Base-by-base conservation (phyloP, 148 eudicot genomes). In the Hydrangea macrophylla region DNA sequence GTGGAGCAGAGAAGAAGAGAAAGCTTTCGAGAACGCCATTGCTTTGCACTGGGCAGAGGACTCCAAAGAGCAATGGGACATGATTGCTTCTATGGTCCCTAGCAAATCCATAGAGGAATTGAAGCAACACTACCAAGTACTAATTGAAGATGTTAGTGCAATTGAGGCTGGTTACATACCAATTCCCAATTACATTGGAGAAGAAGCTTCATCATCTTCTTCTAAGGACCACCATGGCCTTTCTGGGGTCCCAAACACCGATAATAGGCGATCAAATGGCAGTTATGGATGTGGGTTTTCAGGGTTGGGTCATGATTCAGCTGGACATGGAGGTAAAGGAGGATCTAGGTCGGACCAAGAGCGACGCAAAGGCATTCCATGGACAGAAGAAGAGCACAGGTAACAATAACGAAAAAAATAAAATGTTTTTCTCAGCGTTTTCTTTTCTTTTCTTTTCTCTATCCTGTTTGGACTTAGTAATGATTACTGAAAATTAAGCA, bases 301-400 rank as follows among this genome's bases (percentile, higher is more conserved):
- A 0, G 86, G 78, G 13, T 75, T 79, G 44, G 76, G 58, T 22
- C 76, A 68, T 25, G 83, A 74, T 35, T 67, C 83, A 0, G 9
- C 66, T 27, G 85, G 82, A 40, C 75, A 74, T 56, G 85, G 71
- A 60, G 72, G 75, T 17, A 79, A 77, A 69, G 83, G 82, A 25
- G 79, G 78, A 25, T 85, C 92, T 1, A 80, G 78, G 71, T 70
- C 84, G 10, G 92, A 90, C 18, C 92, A 87, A 57, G 96, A 90
- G 56, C 81, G 96, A 25, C 80, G 88, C 55, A 90, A 90, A 66
- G 96, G 96, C 44, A 90, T 90, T 57, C 96, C 96, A 10, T 90
- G 96, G 96, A 90, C 96, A 11, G 96, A 90, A 65, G 96, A 90
- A 80, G 96, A 90, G 77, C 96, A 90, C 67, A 85, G 92, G 96